Evolutionary conservation across 73 alveolate species (phyloP).

Genomic region (Blepharisma japonicum): DNA sequence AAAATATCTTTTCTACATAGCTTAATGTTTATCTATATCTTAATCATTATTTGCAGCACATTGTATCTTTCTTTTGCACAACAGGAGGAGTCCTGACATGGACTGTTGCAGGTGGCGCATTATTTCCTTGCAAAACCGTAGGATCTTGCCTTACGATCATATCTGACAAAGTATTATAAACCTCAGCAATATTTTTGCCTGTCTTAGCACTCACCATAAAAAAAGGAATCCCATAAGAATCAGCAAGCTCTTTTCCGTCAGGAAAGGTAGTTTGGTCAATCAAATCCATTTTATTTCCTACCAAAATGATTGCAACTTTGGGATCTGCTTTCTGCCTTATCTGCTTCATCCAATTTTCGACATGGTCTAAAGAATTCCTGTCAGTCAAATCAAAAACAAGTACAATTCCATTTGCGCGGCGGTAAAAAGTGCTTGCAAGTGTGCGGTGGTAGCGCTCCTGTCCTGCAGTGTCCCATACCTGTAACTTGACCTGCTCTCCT

Average conservation of each 20-base stretch:
- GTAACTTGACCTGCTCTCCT: constrained; percentile 13
- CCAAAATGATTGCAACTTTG: not conserved
- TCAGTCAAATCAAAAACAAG: constrained; percentile 40
- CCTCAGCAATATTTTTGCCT: not conserved
- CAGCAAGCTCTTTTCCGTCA: constrained; percentile 4
- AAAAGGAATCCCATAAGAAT: constrained; percentile 26
- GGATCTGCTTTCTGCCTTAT: constrained; percentile 21
- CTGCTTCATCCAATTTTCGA: constrained; percentile 34
- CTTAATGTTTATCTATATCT: too few species aligned
- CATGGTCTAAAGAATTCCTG: constrained; percentile 24
- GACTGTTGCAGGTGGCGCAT: too few species aligned
- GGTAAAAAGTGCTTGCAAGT: constrained; percentile 35
- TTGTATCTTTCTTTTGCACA: too few species aligned
- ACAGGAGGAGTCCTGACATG: too few species aligned
- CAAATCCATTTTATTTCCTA: constrained; percentile 19
- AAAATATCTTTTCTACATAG: too few species aligned
- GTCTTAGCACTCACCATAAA: constrained; percentile 8
- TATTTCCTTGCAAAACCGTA: too few species aligned
- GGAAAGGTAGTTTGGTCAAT: not conserved
- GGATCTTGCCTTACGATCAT: too few species aligned
- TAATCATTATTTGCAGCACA: too few species aligned
- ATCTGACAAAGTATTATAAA: too few species aligned
- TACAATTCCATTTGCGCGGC: constrained; percentile 46
- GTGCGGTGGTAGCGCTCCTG: constrained; percentile 49
- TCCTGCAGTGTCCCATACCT: constrained; percentile 66